Evolutionary conservation across 345 rosid species (phyloP).

Genomic region (Anacardium occidentale): DNA sequence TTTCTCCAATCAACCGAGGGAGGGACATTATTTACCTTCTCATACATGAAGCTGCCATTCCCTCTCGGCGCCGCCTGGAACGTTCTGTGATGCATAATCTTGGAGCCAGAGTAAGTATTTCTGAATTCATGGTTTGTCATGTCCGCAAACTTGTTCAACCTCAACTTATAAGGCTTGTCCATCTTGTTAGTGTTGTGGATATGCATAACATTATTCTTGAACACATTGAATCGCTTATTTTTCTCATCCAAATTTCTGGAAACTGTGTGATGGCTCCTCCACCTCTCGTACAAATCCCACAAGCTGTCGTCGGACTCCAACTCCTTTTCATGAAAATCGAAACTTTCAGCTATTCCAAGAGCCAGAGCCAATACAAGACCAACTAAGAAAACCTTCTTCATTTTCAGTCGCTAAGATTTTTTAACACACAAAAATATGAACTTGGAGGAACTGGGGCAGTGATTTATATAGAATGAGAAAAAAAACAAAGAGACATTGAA

Average conservation of each 20-base stretch:
- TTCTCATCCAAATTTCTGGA: slow-evolving; percentile 65
- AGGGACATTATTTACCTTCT: slow-evolving; percentile 38
- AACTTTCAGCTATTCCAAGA: slow-evolving; percentile 41
- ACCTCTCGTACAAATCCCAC: slow-evolving; percentile 77
- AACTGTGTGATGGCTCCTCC: slow-evolving; percentile 86
- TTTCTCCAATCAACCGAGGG: slow-evolving; percentile 72
- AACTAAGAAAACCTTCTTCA: slow-evolving; percentile 33
- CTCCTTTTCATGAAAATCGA: slow-evolving; percentile 70
- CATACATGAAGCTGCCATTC: slow-evolving; percentile 58
- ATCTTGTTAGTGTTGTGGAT: slow-evolving; percentile 65
- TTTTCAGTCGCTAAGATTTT: not conserved
- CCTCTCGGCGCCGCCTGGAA: slow-evolving; percentile 41
- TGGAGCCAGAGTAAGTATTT: slow-evolving; percentile 59
- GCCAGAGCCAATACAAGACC: slow-evolving; percentile 43
- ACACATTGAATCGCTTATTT: slow-evolving; percentile 66
- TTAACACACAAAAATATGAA: slow-evolving; percentile 1
- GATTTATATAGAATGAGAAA: slow-evolving; percentile 32
- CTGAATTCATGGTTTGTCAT: slow-evolving; percentile 78
- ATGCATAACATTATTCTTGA: slow-evolving; percentile 67
- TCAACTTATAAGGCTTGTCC: slow-evolving; percentile 76
- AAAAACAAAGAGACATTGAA: slow-evolving; percentile 17
- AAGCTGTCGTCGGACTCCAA: slow-evolving; percentile 59
- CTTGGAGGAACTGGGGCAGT: not conserved
- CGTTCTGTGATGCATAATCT: slow-evolving; percentile 68
- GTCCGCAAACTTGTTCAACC: slow-evolving; percentile 83